A percentile compares a stretch with the other conserved stretches of the same genome.
Evolutionary conservation across 768 basidiomycete species (phyloP).

Genomic region (Auricularia sp.): DNA sequence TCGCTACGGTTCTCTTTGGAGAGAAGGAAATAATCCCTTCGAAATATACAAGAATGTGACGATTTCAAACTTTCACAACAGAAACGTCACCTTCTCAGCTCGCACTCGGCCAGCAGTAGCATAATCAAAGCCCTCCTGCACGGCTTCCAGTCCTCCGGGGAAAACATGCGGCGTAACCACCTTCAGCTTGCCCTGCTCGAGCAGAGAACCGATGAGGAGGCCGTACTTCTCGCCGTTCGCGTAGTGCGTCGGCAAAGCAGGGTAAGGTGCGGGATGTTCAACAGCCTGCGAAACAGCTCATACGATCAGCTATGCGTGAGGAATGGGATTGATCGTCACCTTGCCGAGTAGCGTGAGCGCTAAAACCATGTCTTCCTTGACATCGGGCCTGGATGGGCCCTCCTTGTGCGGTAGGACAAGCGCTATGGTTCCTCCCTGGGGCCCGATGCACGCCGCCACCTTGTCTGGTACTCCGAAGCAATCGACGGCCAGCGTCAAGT

Average conservation of each 20-base stretch:
- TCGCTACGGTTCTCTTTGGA: too few species aligned
- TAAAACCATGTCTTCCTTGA: not conserved
- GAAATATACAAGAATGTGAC: too few species aligned
- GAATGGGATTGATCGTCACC: not conserved
- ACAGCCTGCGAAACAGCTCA: not conserved
- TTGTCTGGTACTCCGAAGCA: constrained; percentile 29
- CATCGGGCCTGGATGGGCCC: constrained; percentile 13
- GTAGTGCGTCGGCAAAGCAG: not conserved
- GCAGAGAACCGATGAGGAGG: not conserved
- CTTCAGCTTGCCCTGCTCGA: not conserved
- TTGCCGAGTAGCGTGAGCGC: not conserved
- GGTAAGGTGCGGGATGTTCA: not conserved
- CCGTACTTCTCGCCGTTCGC: not conserved
- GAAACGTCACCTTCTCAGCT: not conserved
- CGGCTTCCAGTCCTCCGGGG: not conserved
- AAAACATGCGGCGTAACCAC: not conserved
- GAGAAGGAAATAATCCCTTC: too few species aligned
- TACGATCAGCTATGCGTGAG: not conserved
- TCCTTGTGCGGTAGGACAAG: constrained; percentile 39
- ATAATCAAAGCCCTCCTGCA: not conserved
- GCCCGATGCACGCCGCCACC: constrained; percentile 30
- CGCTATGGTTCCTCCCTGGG: constrained; percentile 29
- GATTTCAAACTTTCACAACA: not conserved
- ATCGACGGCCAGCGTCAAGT: constrained; percentile 26
- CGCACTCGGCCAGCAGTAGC: not conserved